Evolutionary conservation across 192 early-diverging fungal genomes (phyloP).

Genomic region (Umbelopsis ramanniana): DNA sequence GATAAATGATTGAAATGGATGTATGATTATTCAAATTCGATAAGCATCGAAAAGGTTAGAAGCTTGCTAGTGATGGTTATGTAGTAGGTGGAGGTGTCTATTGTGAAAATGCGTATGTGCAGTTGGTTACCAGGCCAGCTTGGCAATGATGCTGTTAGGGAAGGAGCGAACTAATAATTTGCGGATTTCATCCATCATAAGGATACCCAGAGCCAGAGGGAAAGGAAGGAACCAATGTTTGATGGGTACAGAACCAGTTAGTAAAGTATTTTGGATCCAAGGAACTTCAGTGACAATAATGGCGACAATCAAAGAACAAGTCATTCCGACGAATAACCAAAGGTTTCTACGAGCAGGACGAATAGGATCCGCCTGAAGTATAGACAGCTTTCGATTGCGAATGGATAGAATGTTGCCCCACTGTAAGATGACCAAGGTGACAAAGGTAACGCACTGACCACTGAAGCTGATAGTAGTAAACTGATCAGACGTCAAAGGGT

Average conservation of each 20-base stretch:
- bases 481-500: conserved; percentile 40
- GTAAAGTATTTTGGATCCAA: conserved; percentile 53
- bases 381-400: conserved; percentile 58
- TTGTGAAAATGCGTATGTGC: neutral
- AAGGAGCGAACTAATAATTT: conserved; percentile 56
- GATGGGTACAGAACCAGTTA: conserved; percentile 56
- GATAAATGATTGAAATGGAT: too few species aligned
- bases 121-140: conserved; percentile 59
- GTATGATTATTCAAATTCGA: neutral
- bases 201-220: conserved; percentile 53
- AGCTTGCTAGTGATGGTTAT: neutral
- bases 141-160: conserved; percentile 57
- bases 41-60: neutral
- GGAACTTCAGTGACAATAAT: conserved; percentile 54
- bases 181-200: conserved; percentile 64
- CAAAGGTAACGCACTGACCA: conserved; percentile 68
- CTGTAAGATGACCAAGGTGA: conserved; percentile 61
- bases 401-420: conserved; percentile 63
- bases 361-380: conserved; percentile 64
- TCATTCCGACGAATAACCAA: conserved; percentile 52
- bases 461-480: conserved; percentile 49
- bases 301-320: conserved; percentile 46
- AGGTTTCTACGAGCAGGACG: conserved; percentile 57
- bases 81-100: neutral
- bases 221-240: conserved; percentile 68